These are phyloP conservation scores for Gossypium ekmanianum DNA, from an alignment of 345 rosid species.

Conservation along the genomic window DNA sequence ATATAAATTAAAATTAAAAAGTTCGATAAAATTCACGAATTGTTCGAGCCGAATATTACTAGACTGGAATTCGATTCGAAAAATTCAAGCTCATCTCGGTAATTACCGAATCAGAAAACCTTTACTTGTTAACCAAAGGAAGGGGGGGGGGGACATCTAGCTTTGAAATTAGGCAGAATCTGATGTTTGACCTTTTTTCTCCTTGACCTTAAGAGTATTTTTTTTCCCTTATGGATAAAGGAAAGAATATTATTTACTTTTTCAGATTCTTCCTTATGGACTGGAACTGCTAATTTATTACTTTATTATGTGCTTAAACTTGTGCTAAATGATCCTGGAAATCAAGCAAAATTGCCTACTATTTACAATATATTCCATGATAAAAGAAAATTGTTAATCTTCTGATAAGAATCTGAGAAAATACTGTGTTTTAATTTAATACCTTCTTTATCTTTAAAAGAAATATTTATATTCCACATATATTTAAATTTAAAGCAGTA, in stretches of 20 bases:
- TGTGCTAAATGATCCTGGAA: not conserved
- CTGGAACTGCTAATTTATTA: not conserved
- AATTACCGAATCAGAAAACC: no score
- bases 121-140: not conserved
- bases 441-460: no score
- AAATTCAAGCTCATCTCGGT: no score
- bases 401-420: not conserved
- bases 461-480: no score
- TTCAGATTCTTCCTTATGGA: not conserved
- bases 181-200: not conserved
- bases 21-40: no score
- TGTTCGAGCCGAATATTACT: no score
- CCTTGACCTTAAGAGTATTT: not conserved
- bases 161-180: conserved; percentile 9
- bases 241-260: no score
- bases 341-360: not conserved
- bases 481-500: no score
- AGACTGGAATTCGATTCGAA: no score
- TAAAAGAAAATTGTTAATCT: not conserved
- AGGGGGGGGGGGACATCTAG: not conserved
- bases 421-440: no score
- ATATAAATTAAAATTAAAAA: no score
- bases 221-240: not conserved
- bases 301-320: not conserved
- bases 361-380: not conserved